Percentiles rank a stretch among this genome's conserved stretches.
These are phyloP conservation scores for Saccharum spontaneum DNA, from an alignment of 176 grass and related monocot species.

Conservation along the genomic window DNA sequence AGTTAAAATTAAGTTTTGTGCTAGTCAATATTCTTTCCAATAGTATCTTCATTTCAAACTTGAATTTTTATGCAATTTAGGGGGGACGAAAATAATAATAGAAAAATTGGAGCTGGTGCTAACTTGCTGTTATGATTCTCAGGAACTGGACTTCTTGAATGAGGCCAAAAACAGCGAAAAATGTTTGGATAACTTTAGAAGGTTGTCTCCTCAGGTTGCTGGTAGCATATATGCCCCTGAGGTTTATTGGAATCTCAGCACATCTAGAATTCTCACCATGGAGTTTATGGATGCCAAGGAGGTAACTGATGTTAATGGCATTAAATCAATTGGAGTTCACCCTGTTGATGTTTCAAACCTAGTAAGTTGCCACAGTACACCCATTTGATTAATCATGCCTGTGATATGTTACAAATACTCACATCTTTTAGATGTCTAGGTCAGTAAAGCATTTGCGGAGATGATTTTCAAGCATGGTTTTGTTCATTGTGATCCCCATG, in stretches of 20 bases:
- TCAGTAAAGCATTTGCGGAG: slow-evolving; percentile 84
- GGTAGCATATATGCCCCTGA: slow-evolving; percentile 81
- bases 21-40: slow-evolving; percentile 2
- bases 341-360: slow-evolving; percentile 89
- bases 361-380: slow-evolving; percentile 47
- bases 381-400: neutral
- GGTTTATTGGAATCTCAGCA: slow-evolving; percentile 85
- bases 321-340: slow-evolving; percentile 62
- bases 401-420: slow-evolving; percentile 10
- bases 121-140: slow-evolving; percentile 33
- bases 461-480: slow-evolving; percentile 99
- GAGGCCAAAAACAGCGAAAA: slow-evolving; percentile 87
- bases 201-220: slow-evolving; percentile 73
- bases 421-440: slow-evolving; percentile 46
- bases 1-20: slow-evolving; percentile 21
- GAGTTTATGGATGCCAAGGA: slow-evolving; percentile 94
- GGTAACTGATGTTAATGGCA: slow-evolving; percentile 85
- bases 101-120: neutral
- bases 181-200: slow-evolving; percentile 87
- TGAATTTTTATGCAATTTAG: slow-evolving; percentile 10
- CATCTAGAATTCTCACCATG: slow-evolving; percentile 87
- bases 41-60: slow-evolving; percentile 2
- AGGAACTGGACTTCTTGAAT: slow-evolving; percentile 90
- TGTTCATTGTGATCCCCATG: slow-evolving; percentile 97
- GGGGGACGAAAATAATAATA: neutral